Percentiles rank a stretch among this genome's conserved stretches.
phyloP scores from a whole-genome alignment of 116 monocot genomes.

The Posidonia oceanica region DNA sequence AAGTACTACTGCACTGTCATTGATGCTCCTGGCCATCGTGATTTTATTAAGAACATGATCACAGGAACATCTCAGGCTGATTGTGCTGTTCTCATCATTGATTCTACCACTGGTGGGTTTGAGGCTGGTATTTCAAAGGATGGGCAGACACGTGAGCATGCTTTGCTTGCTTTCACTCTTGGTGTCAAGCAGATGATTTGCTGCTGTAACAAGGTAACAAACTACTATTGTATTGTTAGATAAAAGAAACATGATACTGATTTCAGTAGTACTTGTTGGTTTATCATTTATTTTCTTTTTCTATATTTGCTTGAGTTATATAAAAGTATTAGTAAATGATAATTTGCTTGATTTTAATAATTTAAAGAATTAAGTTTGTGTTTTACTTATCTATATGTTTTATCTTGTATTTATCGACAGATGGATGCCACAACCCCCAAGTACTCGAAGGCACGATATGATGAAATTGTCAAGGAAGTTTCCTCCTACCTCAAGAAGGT shows the following conservation, averaged over 20 bases:
- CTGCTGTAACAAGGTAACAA: constrained; percentile 28
- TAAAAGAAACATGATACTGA: too few relatives aligned
- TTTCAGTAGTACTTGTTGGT: neutral
- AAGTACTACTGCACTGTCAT: constrained; percentile 38
- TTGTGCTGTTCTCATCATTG: constrained; percentile 33
- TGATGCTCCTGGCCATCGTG: constrained; percentile 34
- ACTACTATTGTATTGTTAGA: neutral
- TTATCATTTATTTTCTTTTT: neutral
- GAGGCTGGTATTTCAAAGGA: constrained; percentile 36
- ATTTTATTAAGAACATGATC: constrained; percentile 40
- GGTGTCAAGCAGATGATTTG: constrained; percentile 36
- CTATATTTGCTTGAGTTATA: neutral
- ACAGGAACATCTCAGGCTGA: constrained; percentile 34
- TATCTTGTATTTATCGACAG: neutral
- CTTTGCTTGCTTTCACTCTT: constrained; percentile 30
- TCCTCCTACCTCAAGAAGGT: constrained; percentile 30
- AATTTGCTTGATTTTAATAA: too few relatives aligned
- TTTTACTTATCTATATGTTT: too few relatives aligned
- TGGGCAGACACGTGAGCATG: constrained; percentile 33
- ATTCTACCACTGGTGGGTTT: constrained; percentile 33
- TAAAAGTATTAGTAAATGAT: too few relatives aligned
- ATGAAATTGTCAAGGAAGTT: constrained; percentile 27
- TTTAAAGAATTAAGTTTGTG: too few relatives aligned
- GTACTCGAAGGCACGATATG: constrained; percentile 21
- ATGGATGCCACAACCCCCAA: constrained; percentile 30